These are phyloP conservation scores for Pseudogymnoascus sp. DNA, from an alignment of 2,329 filamentous ascomycete species.

Conservation along the genomic window DNA sequence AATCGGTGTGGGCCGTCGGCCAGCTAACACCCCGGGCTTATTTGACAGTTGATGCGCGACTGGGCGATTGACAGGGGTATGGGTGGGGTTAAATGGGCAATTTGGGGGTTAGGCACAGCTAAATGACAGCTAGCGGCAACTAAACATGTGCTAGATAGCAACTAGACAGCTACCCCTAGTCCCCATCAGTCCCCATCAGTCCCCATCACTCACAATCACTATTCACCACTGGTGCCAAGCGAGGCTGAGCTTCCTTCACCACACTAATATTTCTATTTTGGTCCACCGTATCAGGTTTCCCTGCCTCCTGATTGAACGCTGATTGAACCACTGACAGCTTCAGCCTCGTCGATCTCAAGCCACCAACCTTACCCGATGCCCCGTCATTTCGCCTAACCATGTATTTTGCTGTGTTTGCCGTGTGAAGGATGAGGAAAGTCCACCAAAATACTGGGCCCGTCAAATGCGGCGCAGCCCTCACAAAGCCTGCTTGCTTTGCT, in stretches of 20 bases:
- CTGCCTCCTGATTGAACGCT: background rate
- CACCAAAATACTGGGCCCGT: background rate
- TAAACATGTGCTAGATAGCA: background rate
- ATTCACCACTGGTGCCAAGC: background rate
- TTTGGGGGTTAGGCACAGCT: background rate
- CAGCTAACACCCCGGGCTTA: background rate
- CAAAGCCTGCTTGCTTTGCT: background rate
- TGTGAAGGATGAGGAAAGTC: background rate
- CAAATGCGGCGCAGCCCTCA: background rate
- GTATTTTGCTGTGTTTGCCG: background rate
- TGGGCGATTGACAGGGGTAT: background rate
- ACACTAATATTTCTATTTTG: background rate
- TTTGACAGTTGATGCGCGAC: background rate
- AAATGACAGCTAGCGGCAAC: background rate
- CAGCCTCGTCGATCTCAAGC: slow-evolving; percentile 1
- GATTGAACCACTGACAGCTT: background rate
- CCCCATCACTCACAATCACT: background rate
- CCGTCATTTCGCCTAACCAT: slow-evolving; percentile 3
- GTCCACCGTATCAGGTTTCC: background rate
- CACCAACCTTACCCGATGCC: background rate
- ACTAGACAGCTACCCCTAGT: background rate
- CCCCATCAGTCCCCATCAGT: background rate
- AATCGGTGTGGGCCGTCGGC: background rate
- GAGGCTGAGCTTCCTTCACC: background rate
- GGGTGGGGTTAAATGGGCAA: background rate